These are phyloP conservation scores for Acmispon strigosus DNA, from an alignment of 306 rosid genomes.

Conservation along the genomic window DNA sequence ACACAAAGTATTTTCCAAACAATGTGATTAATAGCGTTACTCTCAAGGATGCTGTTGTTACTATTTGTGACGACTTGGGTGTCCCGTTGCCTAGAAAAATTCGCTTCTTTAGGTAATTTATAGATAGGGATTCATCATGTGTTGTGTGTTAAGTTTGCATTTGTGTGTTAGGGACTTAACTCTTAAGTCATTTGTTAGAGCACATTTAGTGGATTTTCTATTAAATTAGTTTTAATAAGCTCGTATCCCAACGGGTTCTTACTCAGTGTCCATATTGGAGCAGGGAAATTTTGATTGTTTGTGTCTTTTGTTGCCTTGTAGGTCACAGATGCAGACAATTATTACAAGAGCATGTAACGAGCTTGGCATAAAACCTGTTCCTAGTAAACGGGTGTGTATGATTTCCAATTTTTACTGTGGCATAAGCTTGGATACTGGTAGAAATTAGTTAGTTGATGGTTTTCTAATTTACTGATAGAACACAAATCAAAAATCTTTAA, in stretches of 20 bases:
- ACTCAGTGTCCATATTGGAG: not conserved
- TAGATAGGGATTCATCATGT: too few relatives aligned
- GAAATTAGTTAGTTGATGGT: constrained; percentile 9
- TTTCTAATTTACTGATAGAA: not conserved
- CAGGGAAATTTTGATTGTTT: not conserved
- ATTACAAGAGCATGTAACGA: constrained; percentile 85
- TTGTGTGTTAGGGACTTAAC: not conserved
- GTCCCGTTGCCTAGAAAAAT: constrained; percentile 68
- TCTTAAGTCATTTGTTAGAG: not conserved
- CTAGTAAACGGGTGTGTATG: constrained; percentile 85
- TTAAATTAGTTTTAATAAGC: too few relatives aligned
- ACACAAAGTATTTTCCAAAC: constrained; percentile 82
- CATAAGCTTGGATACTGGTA: not conserved
- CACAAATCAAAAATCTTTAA: not conserved
- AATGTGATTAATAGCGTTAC: constrained; percentile 89
- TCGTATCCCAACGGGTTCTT: too few relatives aligned
- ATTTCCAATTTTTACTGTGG: not conserved
- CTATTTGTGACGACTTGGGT: constrained; percentile 52
- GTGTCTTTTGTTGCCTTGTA: constrained; percentile 31
- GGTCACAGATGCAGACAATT: constrained; percentile 99
- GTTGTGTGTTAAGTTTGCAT: not conserved
- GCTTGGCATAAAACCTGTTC: constrained; percentile 73
- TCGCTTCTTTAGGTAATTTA: constrained; percentile 76
- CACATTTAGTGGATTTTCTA: too few relatives aligned
- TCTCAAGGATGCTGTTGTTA: constrained; percentile 67